Evolutionary conservation across 2,329 filamentous ascomycete genomes (phyloP).

Genomic region (Alternaria gaisen): DNA sequence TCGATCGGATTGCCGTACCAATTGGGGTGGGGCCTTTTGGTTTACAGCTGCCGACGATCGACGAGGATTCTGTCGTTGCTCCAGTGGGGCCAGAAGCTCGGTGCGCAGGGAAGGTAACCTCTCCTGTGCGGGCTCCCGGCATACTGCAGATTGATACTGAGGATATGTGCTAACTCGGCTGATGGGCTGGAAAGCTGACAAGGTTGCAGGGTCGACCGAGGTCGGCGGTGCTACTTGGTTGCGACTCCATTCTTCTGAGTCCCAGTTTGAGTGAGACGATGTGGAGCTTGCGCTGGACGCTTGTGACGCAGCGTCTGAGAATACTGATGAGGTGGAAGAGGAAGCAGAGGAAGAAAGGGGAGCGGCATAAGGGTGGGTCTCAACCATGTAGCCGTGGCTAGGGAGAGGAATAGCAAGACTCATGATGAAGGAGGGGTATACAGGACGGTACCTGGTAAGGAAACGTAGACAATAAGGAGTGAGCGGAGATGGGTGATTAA

Average conservation of each 20-base stretch:
- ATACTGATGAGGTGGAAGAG: conserved; percentile 78
- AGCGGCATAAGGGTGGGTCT: conserved; percentile 69
- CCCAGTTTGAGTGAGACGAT: conserved; percentile 66
- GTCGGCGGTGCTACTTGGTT: conserved; percentile 32
- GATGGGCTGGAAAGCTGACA: conserved; percentile 44
- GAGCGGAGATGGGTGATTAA: conserved; percentile 40
- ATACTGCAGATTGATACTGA: conserved; percentile 51
- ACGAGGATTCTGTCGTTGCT: conserved; percentile 70
- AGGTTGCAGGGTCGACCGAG: conserved; percentile 31
- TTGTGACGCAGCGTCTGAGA: conserved; percentile 73
- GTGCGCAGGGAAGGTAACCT: conserved; percentile 46
- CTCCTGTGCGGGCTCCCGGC: conserved; percentile 42
- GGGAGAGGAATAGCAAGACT: conserved; percentile 47
- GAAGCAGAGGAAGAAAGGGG: conserved; percentile 79
- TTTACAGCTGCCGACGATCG: conserved; percentile 65
- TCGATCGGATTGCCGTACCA: conserved; percentile 87
- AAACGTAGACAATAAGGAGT: conserved; percentile 41
- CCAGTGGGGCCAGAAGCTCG: conserved; percentile 62
- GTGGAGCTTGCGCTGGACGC: conserved; percentile 72
- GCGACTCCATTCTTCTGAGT: conserved; percentile 49
- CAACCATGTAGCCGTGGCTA: conserved; percentile 46
- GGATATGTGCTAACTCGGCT: conserved; percentile 48
- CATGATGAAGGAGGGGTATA: conserved; percentile 47
- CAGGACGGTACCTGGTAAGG: conserved; percentile 30
- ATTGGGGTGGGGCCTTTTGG: conserved; percentile 72